Base-by-base conservation (phyloP, 2,329 filamentous ascomycete genomes). In the Colletotrichum liriopes region DNA sequence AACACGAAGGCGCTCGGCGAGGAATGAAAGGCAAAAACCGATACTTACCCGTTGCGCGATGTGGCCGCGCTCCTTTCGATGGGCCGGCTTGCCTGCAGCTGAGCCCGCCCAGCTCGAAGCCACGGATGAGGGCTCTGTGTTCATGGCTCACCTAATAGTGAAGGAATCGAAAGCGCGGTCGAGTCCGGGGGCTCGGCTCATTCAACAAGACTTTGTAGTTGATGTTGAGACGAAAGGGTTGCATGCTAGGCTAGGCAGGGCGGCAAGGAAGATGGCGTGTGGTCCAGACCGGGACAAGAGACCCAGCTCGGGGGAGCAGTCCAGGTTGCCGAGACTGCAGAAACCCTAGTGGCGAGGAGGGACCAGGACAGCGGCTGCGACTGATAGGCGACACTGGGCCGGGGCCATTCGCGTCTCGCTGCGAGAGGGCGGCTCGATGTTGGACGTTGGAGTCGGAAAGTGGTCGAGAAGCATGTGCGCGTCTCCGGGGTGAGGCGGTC, bases 21-120 rank as follows among this genome's bases (percentile, higher is more conserved):
- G 14, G 20, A 23, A 45, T 23, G 26, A 55, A 20, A 29, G 16
- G 12, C 7, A 41, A 54, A 67, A 55, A 26, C 51, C 51, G 20
- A 23, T 55, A 75, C 77, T 74, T 77, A 83, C 80, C 79, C 82
- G 81, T 61, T 82, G 81, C 73, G 82, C 82, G 76, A 83, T 83
- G 32, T 81, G 79, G 71, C 81, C 82, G 70, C 82, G 80, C 71
- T 82, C 81, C 73, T 83, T 83, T 69, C 81, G 78, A 65, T 72
- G 75, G 73, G 77, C 79, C 45, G 76, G 74, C 43, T 80, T 79
- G 55, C 77, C 75, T 72, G 23, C 39, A 39, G 78, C 78, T 55
- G 81, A 77, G 61, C 79, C 80, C 67, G 78, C 77, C 71, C 81
- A 82, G 76, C 78, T 78, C 67, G 81, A 81, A 71, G 67, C 76